These are phyloP conservation scores for Lithocarpus polystachyus DNA, from an alignment of 306 rosid genomes.

Conservation along the genomic window DNA sequence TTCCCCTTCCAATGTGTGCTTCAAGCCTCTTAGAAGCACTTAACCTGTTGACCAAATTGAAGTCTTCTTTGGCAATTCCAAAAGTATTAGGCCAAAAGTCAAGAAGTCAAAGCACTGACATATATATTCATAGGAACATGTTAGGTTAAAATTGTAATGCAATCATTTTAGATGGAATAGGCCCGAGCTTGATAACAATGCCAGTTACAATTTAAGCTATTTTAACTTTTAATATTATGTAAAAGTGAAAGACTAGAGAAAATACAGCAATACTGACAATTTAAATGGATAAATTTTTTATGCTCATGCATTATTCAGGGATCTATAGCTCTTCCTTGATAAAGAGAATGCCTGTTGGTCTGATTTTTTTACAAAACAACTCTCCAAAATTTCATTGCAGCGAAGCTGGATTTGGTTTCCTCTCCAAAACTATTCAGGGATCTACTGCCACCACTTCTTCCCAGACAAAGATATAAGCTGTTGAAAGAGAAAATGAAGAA, in stretches of 20 bases:
- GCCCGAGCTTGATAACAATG: conserved; percentile 29
- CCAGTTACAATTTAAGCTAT: conserved; percentile 18
- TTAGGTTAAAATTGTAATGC: conserved; percentile 35
- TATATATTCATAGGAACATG: not conserved
- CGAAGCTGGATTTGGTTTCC: conserved; percentile 13
- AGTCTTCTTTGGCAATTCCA: not conserved
- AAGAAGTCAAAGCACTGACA: not conserved
- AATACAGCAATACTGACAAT: conserved; percentile 1
- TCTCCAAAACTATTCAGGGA: conserved; percentile 3
- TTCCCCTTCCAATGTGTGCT: not conserved
- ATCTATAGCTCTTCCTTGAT: conserved; percentile 21
- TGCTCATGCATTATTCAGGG: conserved; percentile 22
- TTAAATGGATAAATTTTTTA: not conserved
- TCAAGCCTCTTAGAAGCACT: not conserved
- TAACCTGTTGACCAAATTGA: not conserved
- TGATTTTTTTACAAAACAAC: conserved; percentile 14
- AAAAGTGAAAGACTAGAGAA: conserved; percentile 15
- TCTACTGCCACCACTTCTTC: conserved; percentile 64
- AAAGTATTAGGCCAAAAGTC: not conserved
- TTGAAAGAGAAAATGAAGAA: conserved; percentile 32
- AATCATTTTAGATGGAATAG: conserved; percentile 19
- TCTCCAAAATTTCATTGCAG: conserved; percentile 1
- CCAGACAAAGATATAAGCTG: conserved; percentile 83
- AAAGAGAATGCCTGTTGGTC: conserved; percentile 3
- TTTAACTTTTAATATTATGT: conserved; percentile 21